Base-by-base conservation (phyloP, 345 rosid species). In the Microcos paniculata region DNA sequence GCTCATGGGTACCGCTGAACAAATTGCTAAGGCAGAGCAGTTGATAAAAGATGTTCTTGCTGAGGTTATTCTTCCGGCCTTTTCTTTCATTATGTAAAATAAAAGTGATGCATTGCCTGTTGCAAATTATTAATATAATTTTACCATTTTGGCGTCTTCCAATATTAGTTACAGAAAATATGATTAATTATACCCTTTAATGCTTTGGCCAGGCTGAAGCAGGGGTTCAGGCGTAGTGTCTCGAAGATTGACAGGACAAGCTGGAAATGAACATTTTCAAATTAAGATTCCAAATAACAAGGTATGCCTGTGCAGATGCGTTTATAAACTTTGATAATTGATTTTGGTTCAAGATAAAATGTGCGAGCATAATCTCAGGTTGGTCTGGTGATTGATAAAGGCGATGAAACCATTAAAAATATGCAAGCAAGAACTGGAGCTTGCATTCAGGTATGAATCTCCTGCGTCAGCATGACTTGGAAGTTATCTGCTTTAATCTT, bases 311-410 rank as follows among this genome's bases (percentile, higher is more conserved):
- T 14, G 55, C 52, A 42, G 55, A 51, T 74, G 67, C 23, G 53
- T 73, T 76, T 63, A 18, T 35, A 38, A 6, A 21, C 35, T 82
- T 69, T 18, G 49, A 58, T 43, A 24, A 15, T 53, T 23, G 72
- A 59, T 57, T 77, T 80, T 48, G 57, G n/a, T 51, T 72, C 35
- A 12, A 51, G 56, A 66, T 83, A 40, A 62, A 69, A 77, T 80
- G 31, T 68, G n/a, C 40, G 74, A 4, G 62, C 65, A 13, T 75
- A 77, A 64, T 84, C 75, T 78, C 90, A 96, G 99, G 99, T 96
- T 85, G 99, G 99, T 79, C 78, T 96, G 81, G 98, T 96, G 33
- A 96, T 96, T 84, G 99, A 98, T 74, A 96, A 96, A 91, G 98
- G 99, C 69, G 99, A 98, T 19, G 99, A 96, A 62, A 89, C 98